phyloP scores from a whole-genome alignment of 768 basidiomycete species.

The Leccinum barrowsii region DNA sequence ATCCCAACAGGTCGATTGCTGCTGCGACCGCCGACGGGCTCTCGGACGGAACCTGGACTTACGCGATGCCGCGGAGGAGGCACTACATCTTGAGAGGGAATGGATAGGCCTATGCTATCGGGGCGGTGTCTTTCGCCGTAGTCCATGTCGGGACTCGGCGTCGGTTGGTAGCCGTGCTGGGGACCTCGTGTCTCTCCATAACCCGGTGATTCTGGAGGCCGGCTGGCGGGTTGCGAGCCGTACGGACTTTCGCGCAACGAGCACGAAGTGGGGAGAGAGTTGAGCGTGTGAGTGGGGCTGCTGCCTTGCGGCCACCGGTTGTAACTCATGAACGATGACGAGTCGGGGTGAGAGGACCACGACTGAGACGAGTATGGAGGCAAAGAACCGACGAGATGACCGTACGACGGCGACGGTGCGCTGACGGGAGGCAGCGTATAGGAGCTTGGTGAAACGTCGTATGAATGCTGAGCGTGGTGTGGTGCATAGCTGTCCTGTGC shows the following conservation, averaged over 20 bases:
- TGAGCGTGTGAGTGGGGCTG: slow-evolving; percentile 28
- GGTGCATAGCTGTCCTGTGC: slow-evolving; percentile 25
- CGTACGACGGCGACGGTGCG: slow-evolving; percentile 26
- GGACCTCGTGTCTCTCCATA: slow-evolving; percentile 26
- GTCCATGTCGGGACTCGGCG: slow-evolving; percentile 36
- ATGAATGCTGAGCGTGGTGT: slow-evolving; percentile 25
- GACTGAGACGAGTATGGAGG: slow-evolving; percentile 27
- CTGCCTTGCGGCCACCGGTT: slow-evolving; percentile 28
- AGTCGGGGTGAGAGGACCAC: slow-evolving; percentile 28
- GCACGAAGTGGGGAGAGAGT: slow-evolving; percentile 24
- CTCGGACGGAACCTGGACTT: slow-evolving; percentile 49
- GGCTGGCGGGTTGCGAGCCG: slow-evolving; percentile 29
- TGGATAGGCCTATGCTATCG: slow-evolving; percentile 27
- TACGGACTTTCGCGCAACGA: slow-evolving; percentile 30
- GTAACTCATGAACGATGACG: slow-evolving; percentile 29
- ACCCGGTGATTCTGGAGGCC: slow-evolving; percentile 36
- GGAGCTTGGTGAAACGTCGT: slow-evolving; percentile 26
- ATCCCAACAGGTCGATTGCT: slow-evolving; percentile 73
- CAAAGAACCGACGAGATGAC: slow-evolving; percentile 22
- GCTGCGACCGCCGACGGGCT: slow-evolving; percentile 38
- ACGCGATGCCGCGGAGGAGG: slow-evolving; percentile 56
- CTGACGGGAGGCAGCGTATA: slow-evolving; percentile 34
- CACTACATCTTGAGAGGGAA: slow-evolving; percentile 41
- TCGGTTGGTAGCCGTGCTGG: slow-evolving; percentile 38
- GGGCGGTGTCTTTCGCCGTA: slow-evolving; percentile 36